These are phyloP conservation scores for Yarrowia sp. DNA, from an alignment of 805 yeast species.

Conservation along the genomic window DNA sequence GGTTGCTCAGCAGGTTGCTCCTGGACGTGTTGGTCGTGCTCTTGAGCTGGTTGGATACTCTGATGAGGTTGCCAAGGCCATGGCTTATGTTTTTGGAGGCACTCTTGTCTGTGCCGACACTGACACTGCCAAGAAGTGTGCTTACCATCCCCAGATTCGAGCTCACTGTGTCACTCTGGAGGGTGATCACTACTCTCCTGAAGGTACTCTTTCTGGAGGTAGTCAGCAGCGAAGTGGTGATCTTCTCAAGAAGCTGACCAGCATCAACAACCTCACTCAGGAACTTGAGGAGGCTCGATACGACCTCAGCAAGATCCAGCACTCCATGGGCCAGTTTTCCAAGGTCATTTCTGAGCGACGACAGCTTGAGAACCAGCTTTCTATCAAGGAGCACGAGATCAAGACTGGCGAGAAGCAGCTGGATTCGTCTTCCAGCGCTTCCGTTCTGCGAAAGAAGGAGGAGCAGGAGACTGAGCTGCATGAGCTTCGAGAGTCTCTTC, in stretches of 20 bases:
- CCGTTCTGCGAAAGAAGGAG: conserved; percentile 36
- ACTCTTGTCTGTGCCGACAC: conserved; percentile 88
- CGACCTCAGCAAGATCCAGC: conserved; percentile 45
- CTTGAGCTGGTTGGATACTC: conserved; percentile 75
- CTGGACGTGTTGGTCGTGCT: conserved; percentile 87
- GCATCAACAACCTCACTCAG: conserved; percentile 50
- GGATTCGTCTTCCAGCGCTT: conserved; percentile 30
- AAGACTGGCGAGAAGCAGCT: conserved; percentile 34
- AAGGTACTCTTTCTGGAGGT: conserved; percentile 96
- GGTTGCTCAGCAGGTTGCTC: conserved; percentile 73
- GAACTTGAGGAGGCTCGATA: conserved; percentile 45
- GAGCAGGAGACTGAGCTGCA: conserved; percentile 50
- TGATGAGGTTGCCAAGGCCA: conserved; percentile 67
- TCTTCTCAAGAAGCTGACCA: conserved; percentile 62
- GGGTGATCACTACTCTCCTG: conserved; percentile 95
- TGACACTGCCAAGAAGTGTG: conserved; percentile 81
- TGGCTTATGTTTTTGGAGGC: conserved; percentile 87
- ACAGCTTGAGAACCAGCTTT: conserved; percentile 35
- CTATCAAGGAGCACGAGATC: conserved; percentile 38
- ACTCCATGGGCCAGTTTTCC: conserved; percentile 46
- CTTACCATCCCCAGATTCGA: conserved; percentile 77
- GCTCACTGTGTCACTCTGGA: conserved; percentile 83
- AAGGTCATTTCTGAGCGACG: conserved; percentile 33
- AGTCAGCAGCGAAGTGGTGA: conserved; percentile 56
- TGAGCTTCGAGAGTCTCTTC: conserved; percentile 43